A percentile compares a stretch with the other conserved stretches of the same genome.
Evolutionary conservation across 2,329 filamentous ascomycete species (phyloP).

Genomic region (Xylaria digitata): DNA sequence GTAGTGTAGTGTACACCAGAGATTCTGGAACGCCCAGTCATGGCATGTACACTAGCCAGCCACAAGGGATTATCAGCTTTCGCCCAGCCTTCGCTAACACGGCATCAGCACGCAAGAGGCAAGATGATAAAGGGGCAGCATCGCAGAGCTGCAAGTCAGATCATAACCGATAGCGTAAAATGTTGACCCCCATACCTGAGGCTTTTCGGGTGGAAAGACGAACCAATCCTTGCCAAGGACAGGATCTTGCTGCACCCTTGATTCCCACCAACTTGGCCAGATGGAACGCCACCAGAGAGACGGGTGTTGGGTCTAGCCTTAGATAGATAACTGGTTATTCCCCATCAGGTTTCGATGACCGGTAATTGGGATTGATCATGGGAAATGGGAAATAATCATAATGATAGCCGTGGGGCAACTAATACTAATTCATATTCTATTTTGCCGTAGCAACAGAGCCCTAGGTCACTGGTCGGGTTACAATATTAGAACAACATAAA

Average conservation of each 20-base stretch:
- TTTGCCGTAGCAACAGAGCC: slow-evolving; percentile 25
- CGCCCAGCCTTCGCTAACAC: slow-evolving; percentile 13
- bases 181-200: slow-evolving; percentile 16
- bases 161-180: background rate
- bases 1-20: background rate
- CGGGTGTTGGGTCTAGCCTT: slow-evolving; percentile 12
- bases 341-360: slow-evolving; percentile 21
- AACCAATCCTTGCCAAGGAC: slow-evolving; percentile 28
- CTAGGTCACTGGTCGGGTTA: background rate
- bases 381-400: slow-evolving; percentile 17
- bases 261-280: slow-evolving; percentile 6
- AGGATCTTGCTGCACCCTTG: slow-evolving; percentile 16
- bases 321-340: background rate
- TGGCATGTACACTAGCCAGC: slow-evolving; percentile 13
- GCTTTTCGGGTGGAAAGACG: slow-evolving; percentile 25
- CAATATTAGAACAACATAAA: slow-evolving; percentile 21
- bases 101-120: background rate
- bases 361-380: slow-evolving; percentile 26
- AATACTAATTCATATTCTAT: slow-evolving; percentile 10
- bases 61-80: slow-evolving; percentile 23
- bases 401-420: slow-evolving; percentile 19
- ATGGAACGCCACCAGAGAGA: slow-evolving; percentile 25
- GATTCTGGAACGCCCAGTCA: slow-evolving; percentile 35
- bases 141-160: slow-evolving; percentile 3
- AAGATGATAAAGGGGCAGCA: slow-evolving; percentile 16